Base-by-base conservation (phyloP, 2,329 filamentous ascomycete species). In the Talaromyces sp. region DNA sequence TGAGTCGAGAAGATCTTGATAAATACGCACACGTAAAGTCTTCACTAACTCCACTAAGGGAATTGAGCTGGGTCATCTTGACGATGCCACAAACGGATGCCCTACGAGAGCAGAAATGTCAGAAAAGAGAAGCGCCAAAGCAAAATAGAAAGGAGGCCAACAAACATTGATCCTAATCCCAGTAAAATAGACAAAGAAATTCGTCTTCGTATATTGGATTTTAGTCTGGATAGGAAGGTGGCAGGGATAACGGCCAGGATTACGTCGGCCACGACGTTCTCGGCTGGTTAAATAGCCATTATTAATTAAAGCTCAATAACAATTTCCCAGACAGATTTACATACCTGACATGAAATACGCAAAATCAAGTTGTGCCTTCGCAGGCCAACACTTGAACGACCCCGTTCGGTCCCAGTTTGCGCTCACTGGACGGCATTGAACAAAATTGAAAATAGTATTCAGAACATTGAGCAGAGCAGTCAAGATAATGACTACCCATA, bases 1-100 rank as follows among this genome's bases (percentile, higher is more conserved):
- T 3, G 10, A 22, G 10, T 47, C 3, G 4, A 25, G 19, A 47
- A 15, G 5, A 3, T 0, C 1, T 47, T 13, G 19, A 47, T 6
- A 2, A 19, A 19, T 25, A 60, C 58, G 22, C 45, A 61, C 59
- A 61, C 2, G 59, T 61, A 47, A 61, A 61, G 43, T 61, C 59
- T 5, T 36, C 17, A 25, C 43, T 47, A 47, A 45, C 40, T 17
- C 29, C 31, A 27, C 59, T 25, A 7, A 61, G 15, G n/a, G 59
- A 61, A 17, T 36, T 13, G 43, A 61, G 59, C 43, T 47, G n/a
- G 22, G 59, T 61, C n/a, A 29, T 61, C 22, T 61, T 61, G 59
- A 51, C 43, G 29, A 61, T 61, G n/a, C 59, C 59, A 38, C 59
- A 61, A 51, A 61, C 47, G n/a, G 59, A n/a, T 29, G 59, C 59